Evolutionary conservation across 2,329 filamentous ascomycete species (phyloP), one percentile per base, ranked within the genome.

Genomic region (Apiospora kogelbergensis): DNA sequence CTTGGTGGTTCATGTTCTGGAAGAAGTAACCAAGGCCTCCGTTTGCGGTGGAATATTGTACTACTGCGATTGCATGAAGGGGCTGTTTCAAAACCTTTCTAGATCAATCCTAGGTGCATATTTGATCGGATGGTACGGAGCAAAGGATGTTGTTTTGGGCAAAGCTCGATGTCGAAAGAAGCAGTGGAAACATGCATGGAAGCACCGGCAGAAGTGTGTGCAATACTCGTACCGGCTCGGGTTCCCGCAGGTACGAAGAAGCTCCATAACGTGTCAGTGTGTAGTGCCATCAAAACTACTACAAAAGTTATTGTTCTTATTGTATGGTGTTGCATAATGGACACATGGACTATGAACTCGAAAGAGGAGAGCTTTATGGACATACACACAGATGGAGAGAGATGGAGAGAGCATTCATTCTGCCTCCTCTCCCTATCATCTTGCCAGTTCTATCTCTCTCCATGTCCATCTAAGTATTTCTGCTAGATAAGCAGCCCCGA

Each of bases 181-280:
- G 42, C 30, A 46, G 57, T 57, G 67, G 71, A 72, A 73, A 67
- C 67, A 72, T 73, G 72, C 71, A 73, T 74, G 68, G 71, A 74
- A 74, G 72, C 70, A 68, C 69, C 67, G 20, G 57, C 37, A 33
- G 46, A 67, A 37, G 53, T 60, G 63, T 9, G 63, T 45, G 40
- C 22, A 65, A 65, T 42, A 60, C n/a, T n/a, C n/a, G n/a, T n/a
- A n/a, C 22, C 53, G 53, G 53, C 53, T 60, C 53, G 53, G 53
- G 22, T 60, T 30, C 53, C 53, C 53, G 53, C 53, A 37, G 30
- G 30, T 60, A 60, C 53, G 30, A 60, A 57, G 26, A 57, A 57
- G 26, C 48, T 57, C 30, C 53, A 60, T 60, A 9, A 37, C 37
- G 53, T 37, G 53, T 60, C 53, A 60, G 30, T 60, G 53, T n/a